Percentiles rank a stretch among this genome's conserved stretches.
Conservation (phyloP, 768 basidiomycete species). For the Mycena vulgaris region DNA sequence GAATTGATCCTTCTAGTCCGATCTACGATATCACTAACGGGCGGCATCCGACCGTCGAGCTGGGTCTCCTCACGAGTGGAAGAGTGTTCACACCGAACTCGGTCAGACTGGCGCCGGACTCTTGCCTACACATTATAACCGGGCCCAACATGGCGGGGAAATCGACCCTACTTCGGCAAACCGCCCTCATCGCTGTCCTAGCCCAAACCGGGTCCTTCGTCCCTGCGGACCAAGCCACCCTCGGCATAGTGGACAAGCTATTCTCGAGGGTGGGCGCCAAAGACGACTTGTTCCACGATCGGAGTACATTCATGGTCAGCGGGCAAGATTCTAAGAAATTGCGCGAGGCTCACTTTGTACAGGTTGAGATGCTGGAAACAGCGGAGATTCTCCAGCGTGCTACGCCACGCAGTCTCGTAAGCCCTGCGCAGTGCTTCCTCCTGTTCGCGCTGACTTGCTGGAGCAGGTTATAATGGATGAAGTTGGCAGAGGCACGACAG, state of each 20-base stretch:
- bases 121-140: conserved; percentile 87
- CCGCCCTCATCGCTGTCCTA: conserved; percentile 89
- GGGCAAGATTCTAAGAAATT: background rate
- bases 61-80: conserved; percentile 81
- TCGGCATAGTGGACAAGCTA: conserved; percentile 92
- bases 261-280: conserved; percentile 97
- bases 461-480: conserved; percentile 98
- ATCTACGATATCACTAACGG: conserved; percentile 82
- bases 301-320: conserved; percentile 92
- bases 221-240: conserved; percentile 83
- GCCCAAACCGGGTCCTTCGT: conserved; percentile 96
- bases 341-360: background rate
- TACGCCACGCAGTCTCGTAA: conserved; percentile 85
- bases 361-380: conserved; percentile 93
- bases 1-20: conserved; percentile 54
- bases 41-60: conserved; percentile 94
- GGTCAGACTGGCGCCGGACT: conserved; percentile 69
- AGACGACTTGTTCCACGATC: conserved; percentile 93
- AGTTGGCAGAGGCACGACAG: conserved; percentile 96
- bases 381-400: conserved; percentile 91
- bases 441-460: conserved; percentile 10
- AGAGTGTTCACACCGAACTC: conserved; percentile 91
- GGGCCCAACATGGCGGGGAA: conserved; percentile 98
- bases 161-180: conserved; percentile 93
- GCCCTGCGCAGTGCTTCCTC: conserved; percentile 41